Evolutionary conservation across 345 rosid genomes (phyloP), one percentile per base, ranked within the genome.

Genomic region (Mangifera indica): DNA sequence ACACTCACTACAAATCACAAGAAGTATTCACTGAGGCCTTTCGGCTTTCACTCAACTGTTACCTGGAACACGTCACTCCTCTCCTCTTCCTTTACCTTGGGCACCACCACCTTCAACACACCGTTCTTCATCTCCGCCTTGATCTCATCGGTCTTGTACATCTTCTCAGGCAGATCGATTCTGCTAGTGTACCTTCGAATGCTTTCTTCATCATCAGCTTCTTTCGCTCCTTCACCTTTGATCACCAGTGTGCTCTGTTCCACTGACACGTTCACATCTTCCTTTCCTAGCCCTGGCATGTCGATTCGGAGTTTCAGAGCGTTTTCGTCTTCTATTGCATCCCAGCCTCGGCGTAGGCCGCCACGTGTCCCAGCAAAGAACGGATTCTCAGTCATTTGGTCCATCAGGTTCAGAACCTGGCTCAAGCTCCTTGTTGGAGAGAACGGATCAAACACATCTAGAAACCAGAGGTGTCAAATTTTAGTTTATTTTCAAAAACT

Each of bases 61-160:
- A 91, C 86, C 40, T 84, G 73, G 21, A 82, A 65, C 2, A 88
- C 93, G 56, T 87, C 81, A 54, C 52, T 63, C 60, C 83, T 74
- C 77, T 88, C 93, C 14, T 87, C 85, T 15, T 86, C 89, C 69
- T 89, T 86, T 26, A 86, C 82, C 89, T 91, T 93, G 0, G 98
- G 93, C 71, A 93, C 83, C n/a, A 77, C 79, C 52, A 93, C 87
- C 75, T 81, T 89, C 79, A 93, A 59, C 59, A 91, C 97, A 0
- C 97, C 98, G 34, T 93, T 85, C 85, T 87, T 93, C 97, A 93
- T 89, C 88, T 91, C 97, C 18, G 98, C 96, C 77, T 81, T 87
- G 7, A 92, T 89, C 79, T 82, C 75, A 22, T 86, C 89, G 0
- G 76, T 72, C 80, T 65, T 82, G 76, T 62, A 84, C 4, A 72